Conservation (phyloP, 2,329 filamentous ascomycete genomes). For the Aspergillus amoenus region DNA sequence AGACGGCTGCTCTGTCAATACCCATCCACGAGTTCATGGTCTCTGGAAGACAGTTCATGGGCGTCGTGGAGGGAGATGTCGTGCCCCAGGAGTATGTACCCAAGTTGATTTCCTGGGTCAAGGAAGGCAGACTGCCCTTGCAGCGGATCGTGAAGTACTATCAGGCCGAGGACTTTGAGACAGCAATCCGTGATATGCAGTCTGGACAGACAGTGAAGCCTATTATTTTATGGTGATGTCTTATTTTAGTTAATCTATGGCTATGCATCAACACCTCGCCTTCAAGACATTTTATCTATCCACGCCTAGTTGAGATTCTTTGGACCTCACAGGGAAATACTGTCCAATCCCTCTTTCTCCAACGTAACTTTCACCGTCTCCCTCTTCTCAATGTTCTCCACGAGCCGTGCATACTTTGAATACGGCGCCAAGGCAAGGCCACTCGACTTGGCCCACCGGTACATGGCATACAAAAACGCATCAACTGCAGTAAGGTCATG, state of each 20-base stretch:
- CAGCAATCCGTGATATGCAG: slow-evolving; percentile 27
- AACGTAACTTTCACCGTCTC: not conserved
- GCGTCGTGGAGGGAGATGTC: slow-evolving; percentile 49
- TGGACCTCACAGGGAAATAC: not conserved
- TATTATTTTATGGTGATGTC: slow-evolving; percentile 29
- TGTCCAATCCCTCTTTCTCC: not conserved
- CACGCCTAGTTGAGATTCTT: not conserved
- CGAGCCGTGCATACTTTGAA: not conserved
- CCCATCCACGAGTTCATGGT: slow-evolving; percentile 49
- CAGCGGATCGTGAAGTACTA: slow-evolving; percentile 49
- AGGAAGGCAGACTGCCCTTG: slow-evolving; percentile 48
- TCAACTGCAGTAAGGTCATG: slow-evolving; percentile 36
- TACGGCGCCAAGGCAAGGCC: not conserved
- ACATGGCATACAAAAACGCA: slow-evolving; percentile 34
- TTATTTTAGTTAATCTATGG: no score
- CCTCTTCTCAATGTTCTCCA: not conserved
- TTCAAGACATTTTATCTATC: not conserved
- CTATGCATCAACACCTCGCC: no score
- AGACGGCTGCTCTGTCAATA: slow-evolving; percentile 44
- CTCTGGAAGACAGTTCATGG: slow-evolving; percentile 49
- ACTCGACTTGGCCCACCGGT: slow-evolving; percentile 27
- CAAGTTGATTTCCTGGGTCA: slow-evolving; percentile 51
- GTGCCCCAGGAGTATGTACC: slow-evolving; percentile 44
- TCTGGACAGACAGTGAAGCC: slow-evolving; percentile 31
- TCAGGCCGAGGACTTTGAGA: slow-evolving; percentile 31